Percentiles rank a stretch among this genome's conserved stretches.
phyloP scores from a whole-genome alignment of 2,329 filamentous ascomycete species.

The Beauveria varroae region DNA sequence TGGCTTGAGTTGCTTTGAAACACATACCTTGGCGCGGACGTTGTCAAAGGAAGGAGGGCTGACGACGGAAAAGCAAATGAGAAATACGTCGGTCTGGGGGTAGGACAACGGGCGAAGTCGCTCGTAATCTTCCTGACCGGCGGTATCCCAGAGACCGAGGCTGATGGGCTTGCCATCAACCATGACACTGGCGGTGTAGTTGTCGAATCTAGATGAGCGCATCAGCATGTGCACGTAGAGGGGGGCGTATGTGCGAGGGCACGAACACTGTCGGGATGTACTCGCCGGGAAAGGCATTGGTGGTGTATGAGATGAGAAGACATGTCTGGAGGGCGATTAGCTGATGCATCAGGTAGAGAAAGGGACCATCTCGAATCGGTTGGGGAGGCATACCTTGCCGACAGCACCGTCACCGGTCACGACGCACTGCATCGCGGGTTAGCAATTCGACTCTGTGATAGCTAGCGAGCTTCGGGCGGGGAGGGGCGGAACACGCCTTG shows the following conservation, averaged over 20 bases:
- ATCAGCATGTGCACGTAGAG: slow-evolving; percentile 12
- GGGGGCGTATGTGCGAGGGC: slow-evolving; percentile 7
- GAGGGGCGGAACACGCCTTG: slow-evolving; percentile 55
- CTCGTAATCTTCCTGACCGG: slow-evolving; percentile 97
- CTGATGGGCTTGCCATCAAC: slow-evolving; percentile 98
- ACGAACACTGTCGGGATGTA: slow-evolving; percentile 97
- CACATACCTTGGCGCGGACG: slow-evolving; percentile 89
- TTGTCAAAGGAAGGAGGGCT: slow-evolving; percentile 98
- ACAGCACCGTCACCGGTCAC: slow-evolving; percentile 99
- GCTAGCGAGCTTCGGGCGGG: slow-evolving; percentile 19
- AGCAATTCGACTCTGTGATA: slow-evolving; percentile 27
- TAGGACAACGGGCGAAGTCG: slow-evolving; percentile 90
- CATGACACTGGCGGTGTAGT: slow-evolving; percentile 98
- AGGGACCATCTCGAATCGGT: background rate
- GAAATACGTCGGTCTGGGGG: slow-evolving; percentile 95
- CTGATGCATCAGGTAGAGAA: slow-evolving; percentile 1
- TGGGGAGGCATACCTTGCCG: slow-evolving; percentile 63
- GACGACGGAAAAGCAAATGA: slow-evolving; percentile 98
- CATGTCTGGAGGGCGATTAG: slow-evolving; percentile 64
- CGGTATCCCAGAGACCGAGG: slow-evolving; percentile 95
- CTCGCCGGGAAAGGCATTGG: slow-evolving; percentile 98
- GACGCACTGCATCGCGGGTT: slow-evolving; percentile 63
- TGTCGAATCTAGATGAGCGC: slow-evolving; percentile 67
- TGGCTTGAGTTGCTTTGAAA: slow-evolving; percentile 4
- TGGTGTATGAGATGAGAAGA: slow-evolving; percentile 97